Evolutionary conservation across 306 rosid species (phyloP), one percentile per base, ranked within the genome.

Genomic region (Acacia confusa): DNA sequence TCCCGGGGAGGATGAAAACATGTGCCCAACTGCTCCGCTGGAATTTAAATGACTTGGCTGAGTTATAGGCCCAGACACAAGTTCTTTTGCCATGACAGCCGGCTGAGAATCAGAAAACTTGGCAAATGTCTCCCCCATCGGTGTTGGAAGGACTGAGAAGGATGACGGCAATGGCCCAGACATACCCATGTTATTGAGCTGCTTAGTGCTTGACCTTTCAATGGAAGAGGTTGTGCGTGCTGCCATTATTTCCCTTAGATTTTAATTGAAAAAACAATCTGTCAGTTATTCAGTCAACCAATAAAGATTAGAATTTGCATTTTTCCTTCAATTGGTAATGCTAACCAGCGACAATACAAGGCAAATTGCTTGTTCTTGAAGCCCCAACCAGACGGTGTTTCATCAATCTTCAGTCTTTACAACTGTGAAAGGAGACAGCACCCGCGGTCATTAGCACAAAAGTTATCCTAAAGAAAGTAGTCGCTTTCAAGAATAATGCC

Each of bases 1-100:
- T 86, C 95, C 97, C 1, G 97, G 88, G 47, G 97, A 88, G 38
- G 99, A 89, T 30, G 99, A 95, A 87, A 91, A 87, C 84, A 93
- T 89, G 83, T 89, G 97, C 77, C 97, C 99, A 74, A 89, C 91
- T 22, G 86, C 91, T 67, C 93, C 97, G 58, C 87, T 90, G 76
- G 97, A 85, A 81, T 82, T 63, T 72, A 89, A 60, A 76, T 81
- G 88, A 85, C 89, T 85, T 16, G 88, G 80, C 84, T 86, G 91
- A 64, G 64, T 83, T 28, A 72, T 78, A 74, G 94, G 84, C 79
- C 87, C 82, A 45, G 91, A 63, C 84, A 73, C 77, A 67, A 79
- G 90, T 81, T 86, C 93, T 70, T 91, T 88, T 78, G 89, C 97
- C 84, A 82, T 74, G 41, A 83, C 74, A 76, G 86, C 83, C 25